Evolutionary conservation across 768 basidiomycete genomes (phyloP), one percentile per base, ranked within the genome.

Genomic region (Mycena capillaripes): DNA sequence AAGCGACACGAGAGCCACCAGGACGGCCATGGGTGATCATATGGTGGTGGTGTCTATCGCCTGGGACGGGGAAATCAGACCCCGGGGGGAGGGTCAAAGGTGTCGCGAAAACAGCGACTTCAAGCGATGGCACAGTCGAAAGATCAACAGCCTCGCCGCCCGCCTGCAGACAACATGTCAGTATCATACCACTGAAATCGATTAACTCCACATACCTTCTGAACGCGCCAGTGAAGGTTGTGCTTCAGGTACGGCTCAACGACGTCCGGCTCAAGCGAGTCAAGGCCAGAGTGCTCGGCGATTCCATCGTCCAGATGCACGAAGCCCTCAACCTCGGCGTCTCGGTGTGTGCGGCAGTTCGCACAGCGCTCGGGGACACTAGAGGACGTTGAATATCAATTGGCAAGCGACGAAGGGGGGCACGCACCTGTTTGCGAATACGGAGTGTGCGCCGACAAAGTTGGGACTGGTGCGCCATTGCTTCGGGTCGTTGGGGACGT

Each of bases 371-470:
- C 81, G 17, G 78, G 77, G 6, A 67, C 69, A 48, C 76, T 80
- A 42, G 17, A 38, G 12, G 16, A 6, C 46, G 16, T 46, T 12
- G 10, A 29, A n/a, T 40, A 27, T 59, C 19, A 70, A 44, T 23
- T 23, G 29, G 30, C 27, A 56, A 12, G 4, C 27, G 21, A 2
- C 19, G 1, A 44, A 2, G 16, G 21, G 29, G 14, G 17, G 34
- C 34, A 48, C 64, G 25, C 29, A 74, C 72, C 72, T 77, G 67
- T 82, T 84, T 38, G 84, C 86, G 74, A 89, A 89, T 29, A 82
- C 84, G 67, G 80, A 76, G 76, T 86, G 84, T 1, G 83, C 78
- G 25, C 87, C 89, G 48, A 87, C 85, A 71, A 84, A 84, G 62
- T 79, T 76, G 4, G 78, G 70, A 68, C 78, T 76, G 11, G 75